Evolutionary conservation across 352 stramenopile species (phyloP).

Genomic region (Thraustotheca clavata): DNA sequence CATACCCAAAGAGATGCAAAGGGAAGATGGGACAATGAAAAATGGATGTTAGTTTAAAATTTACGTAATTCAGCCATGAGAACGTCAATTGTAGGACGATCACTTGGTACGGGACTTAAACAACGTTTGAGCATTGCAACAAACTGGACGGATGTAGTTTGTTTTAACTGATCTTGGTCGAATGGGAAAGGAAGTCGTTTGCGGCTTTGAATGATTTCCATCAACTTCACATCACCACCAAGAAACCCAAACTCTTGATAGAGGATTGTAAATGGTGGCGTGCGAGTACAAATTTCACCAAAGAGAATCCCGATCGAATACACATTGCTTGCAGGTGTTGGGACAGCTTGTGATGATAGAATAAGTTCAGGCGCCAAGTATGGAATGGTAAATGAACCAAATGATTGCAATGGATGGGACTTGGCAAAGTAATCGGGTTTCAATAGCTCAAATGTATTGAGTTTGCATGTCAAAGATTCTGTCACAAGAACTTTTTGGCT

Average conservation of each 20-base stretch:
- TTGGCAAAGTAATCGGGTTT: not conserved
- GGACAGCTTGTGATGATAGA: not conserved
- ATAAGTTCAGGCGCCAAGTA: not conserved
- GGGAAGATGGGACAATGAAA: too few species aligned
- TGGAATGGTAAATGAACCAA: not conserved
- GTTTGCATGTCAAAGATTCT: not conserved
- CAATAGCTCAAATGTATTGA: not conserved
- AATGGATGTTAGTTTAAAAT: too few species aligned
- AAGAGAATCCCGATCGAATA: conserved; percentile 1
- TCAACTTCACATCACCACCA: not conserved
- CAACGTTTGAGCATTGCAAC: not conserved
- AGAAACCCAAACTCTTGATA: not conserved
- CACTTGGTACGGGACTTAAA: not conserved
- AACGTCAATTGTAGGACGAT: conserved; percentile 8
- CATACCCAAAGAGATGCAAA: too few species aligned
- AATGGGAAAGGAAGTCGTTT: not conserved
- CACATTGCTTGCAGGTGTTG: not conserved
- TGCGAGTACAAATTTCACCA: conserved; percentile 8
- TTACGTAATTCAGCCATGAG: conserved; percentile 12
- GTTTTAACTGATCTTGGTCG: not conserved
- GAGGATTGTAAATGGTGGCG: not conserved
- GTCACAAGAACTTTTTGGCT: conserved; percentile 9
- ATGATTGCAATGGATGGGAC: not conserved
- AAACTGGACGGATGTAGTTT: not conserved
- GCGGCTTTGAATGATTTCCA: not conserved